Conservation (phyloP, 169 alveolate genomes). For the Eimeria brunetti region DNA sequence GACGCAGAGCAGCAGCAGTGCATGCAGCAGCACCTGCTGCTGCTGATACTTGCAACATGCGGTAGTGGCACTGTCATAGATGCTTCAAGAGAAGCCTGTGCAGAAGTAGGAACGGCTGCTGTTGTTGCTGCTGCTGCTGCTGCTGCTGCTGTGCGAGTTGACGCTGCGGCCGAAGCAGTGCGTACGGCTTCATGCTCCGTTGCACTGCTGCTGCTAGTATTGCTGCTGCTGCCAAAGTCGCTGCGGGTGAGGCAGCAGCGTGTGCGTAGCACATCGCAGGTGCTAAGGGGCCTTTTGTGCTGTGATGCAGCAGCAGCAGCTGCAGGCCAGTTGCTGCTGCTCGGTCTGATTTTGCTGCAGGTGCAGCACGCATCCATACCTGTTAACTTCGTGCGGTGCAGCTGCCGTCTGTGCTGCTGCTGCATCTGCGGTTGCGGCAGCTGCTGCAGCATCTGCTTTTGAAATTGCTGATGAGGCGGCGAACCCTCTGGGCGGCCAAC, state of each 20-base stretch:
- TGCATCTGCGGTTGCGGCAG: constrained; percentile 29
- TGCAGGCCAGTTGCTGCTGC: constrained; percentile 35
- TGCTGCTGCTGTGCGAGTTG: constrained; percentile 3
- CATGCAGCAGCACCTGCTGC: constrained; percentile 38
- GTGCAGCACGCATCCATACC: neutral
- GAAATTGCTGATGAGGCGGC: neutral
- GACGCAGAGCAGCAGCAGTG: neutral
- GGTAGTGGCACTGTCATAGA: neutral
- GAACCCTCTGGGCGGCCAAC: neutral
- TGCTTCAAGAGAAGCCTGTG: neutral
- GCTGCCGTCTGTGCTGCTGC: constrained; percentile 24
- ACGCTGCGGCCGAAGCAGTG: neutral
- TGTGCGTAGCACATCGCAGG: neutral
- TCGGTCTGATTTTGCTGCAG: constrained; percentile 1
- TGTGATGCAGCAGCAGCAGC: constrained; percentile 38
- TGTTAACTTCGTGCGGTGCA: neutral
- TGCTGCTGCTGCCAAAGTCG: constrained; percentile 33
- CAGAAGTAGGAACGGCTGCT: constrained; percentile 9
- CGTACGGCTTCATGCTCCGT: neutral
- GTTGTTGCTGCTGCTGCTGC: constrained; percentile 16
- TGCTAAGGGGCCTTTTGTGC: constrained; percentile 28
- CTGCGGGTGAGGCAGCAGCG: constrained; percentile 26
- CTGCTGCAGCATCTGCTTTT: constrained; percentile 16
- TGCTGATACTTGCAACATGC: neutral
- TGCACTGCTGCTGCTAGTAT: constrained; percentile 10